A percentile compares a stretch with the other conserved stretches of the same genome.
Conservation (phyloP, 768 basidiomycete genomes). For the Calvatia gigantea region DNA sequence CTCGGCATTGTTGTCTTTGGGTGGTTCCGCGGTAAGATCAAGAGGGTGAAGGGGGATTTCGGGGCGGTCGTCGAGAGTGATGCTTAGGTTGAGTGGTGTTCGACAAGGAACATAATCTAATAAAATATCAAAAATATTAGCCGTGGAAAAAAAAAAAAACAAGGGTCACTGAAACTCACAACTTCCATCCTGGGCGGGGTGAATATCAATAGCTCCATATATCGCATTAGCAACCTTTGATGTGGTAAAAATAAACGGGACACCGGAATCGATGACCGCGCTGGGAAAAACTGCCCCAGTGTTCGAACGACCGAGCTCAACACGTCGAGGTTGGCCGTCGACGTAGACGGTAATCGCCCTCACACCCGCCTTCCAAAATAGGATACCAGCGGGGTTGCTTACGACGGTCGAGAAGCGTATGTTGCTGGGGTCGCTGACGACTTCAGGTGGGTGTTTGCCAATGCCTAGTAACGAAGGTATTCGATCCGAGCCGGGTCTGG, state of each 20-base stretch:
- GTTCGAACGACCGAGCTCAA: too few species aligned
- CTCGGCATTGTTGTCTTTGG: constrained; percentile 47
- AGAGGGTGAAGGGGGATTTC: constrained; percentile 70
- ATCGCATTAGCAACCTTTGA: too few species aligned
- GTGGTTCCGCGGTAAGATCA: constrained; percentile 57
- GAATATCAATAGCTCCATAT: constrained; percentile 69
- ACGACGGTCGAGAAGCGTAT: constrained; percentile 50
- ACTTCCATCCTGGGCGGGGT: constrained; percentile 54
- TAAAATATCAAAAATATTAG: neutral
- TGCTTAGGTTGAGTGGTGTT: constrained; percentile 64
- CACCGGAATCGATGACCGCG: too few species aligned
- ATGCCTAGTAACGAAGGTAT: constrained; percentile 65
- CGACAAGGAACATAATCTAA: constrained; percentile 74
- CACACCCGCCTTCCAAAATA: constrained; percentile 65
- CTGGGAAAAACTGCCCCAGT: too few species aligned
- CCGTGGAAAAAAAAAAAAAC: neutral
- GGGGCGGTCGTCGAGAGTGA: constrained; percentile 56
- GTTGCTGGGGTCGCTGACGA: constrained; percentile 50
- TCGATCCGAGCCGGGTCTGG: constrained; percentile 58
- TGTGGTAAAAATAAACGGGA: too few species aligned
- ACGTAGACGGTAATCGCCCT: constrained; percentile 60
- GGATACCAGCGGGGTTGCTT: constrained; percentile 32
- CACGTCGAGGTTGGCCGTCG: too few species aligned
- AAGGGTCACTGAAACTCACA: constrained; percentile 41
- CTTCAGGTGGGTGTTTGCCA: constrained; percentile 54